Evolutionary conservation across 2,329 filamentous ascomycete species (phyloP), one percentile per base, ranked within the genome.

Genomic region (Colletotrichum coccodes): DNA sequence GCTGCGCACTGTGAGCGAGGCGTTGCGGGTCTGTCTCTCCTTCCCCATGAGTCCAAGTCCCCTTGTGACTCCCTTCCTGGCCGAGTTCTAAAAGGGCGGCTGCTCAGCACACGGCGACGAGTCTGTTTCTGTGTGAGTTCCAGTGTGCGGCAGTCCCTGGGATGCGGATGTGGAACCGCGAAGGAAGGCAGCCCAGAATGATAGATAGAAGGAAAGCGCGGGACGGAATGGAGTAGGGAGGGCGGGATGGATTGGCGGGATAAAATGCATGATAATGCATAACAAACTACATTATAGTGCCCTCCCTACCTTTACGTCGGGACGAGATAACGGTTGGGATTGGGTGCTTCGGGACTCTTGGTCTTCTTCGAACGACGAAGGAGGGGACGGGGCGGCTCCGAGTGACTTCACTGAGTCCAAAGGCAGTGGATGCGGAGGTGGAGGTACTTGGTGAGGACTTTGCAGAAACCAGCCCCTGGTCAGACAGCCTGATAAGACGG

Each of bases 381-480:
- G 16, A 12, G 36, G 23, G n/a, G n/a, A n/a, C n/a, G n/a, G n/a
- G n/a, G n/a, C n/a, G n/a, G n/a, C n/a, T n/a, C n/a, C n/a, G n/a
- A n/a, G n/a, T n/a, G n/a, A n/a, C n/a, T n/a, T n/a, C n/a, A n/a
- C n/a, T n/a, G n/a, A n/a, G n/a, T n/a, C n/a, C n/a, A n/a, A n/a
- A n/a, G n/a, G n/a, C n/a, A n/a, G n/a, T n/a, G n/a, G n/a, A n/a
- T n/a, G n/a, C n/a, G n/a, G 23, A 34, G 8, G 18, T 36, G 21
- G 40, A n/a, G 30, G 44, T 46, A 26, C 23, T 44, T 26, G 34
- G 49, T 34, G 32, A 23, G 38, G 18, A 32, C 8, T 12, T 18
- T 49, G 47, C 34, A 60, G 66, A 56, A 60, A 67, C 66, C 52
- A 49, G 47, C 62, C 66, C 62, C 56, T 69, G 67, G n/a, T 30